Evolutionary conservation across 2,329 filamentous ascomycete species (phyloP).

Genomic region (Leptographium galeiforme): DNA sequence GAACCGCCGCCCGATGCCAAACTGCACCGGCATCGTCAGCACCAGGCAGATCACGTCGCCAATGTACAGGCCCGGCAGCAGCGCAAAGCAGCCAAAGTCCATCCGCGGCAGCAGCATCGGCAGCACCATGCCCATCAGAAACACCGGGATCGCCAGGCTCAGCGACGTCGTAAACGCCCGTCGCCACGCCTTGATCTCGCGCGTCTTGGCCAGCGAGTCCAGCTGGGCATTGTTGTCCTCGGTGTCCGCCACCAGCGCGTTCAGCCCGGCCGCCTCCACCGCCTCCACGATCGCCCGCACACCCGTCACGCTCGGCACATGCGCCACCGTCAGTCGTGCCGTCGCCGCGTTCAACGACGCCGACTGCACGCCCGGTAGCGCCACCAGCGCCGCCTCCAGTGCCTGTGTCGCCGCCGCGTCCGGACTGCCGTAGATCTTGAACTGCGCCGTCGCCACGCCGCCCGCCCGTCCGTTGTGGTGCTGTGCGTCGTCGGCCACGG

Average conservation of each 20-base stretch:
- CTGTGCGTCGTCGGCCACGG: constrained; percentile 41
- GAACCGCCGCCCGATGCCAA: constrained; percentile 89
- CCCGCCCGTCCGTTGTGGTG: constrained; percentile 26
- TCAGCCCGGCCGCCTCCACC: constrained; percentile 72
- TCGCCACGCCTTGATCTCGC: constrained; percentile 89
- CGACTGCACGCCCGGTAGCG: constrained; percentile 58
- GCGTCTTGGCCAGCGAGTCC: constrained; percentile 89
- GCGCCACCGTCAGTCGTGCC: constrained; percentile 59
- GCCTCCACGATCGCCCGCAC: constrained; percentile 70
- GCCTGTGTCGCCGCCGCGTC: constrained; percentile 58
- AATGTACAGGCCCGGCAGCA: constrained; percentile 68
- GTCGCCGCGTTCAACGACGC: constrained; percentile 61
- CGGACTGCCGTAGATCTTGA: constrained; percentile 72
- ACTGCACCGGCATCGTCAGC: constrained; percentile 87
- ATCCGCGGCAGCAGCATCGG: constrained; percentile 69
- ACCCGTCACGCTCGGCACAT: constrained; percentile 59
- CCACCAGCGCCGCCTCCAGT: constrained; percentile 54
- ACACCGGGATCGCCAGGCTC: constrained; percentile 77
- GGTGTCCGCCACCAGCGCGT: constrained; percentile 77
- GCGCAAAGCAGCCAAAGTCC: constrained; percentile 58
- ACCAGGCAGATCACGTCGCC: constrained; percentile 74
- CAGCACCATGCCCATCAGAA: constrained; percentile 83
- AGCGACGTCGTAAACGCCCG: constrained; percentile 66
- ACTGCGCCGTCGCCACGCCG: constrained; percentile 50
- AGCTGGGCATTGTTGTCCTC: constrained; percentile 96